phyloP scores from a whole-genome alignment of 1,284 basidiomycete species.

The Fomitopsis betulina region DNA sequence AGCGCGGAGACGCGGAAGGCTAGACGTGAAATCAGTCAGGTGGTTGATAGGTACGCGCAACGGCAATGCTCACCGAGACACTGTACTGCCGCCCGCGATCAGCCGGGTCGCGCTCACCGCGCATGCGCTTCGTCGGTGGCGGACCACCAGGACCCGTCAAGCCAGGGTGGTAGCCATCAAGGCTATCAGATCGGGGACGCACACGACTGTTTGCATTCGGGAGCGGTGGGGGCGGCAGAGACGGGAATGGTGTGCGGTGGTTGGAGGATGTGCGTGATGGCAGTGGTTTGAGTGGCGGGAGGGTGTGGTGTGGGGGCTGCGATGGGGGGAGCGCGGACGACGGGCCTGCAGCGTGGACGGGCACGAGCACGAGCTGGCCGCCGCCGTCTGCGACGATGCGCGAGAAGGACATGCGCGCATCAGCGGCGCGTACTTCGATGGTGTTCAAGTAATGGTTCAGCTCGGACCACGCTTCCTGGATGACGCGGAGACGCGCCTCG shows the following conservation, averaged over 20 bases:
- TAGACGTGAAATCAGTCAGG: conserved; percentile 3
- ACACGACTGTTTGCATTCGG: conserved; percentile 26
- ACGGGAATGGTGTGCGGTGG: conserved; percentile 21
- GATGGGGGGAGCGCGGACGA: conserved; percentile 12
- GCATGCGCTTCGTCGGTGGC: conserved; percentile 42
- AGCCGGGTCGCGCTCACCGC: conserved; percentile 26
- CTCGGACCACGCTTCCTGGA: conserved; percentile 50
- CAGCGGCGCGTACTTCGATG: conserved; percentile 42
- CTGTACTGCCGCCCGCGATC: conserved; percentile 18
- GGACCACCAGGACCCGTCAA: conserved; percentile 29
- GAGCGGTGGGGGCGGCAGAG: conserved; percentile 25
- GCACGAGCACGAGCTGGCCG: conserved; percentile 33
- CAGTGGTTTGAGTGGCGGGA: neutral
- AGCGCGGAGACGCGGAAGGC: conserved; percentile 21
- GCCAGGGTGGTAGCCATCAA: conserved; percentile 30
- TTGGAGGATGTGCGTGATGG: conserved; percentile 10
- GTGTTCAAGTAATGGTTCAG: conserved; percentile 45
- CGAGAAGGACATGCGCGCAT: conserved; percentile 46
- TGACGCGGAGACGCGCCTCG: conserved; percentile 41
- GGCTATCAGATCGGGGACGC: conserved; percentile 37
- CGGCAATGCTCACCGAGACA: conserved; percentile 22
- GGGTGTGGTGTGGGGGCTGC: conserved; percentile 2
- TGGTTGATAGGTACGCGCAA: neutral
- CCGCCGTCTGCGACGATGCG: conserved; percentile 42
- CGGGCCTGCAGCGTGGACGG: conserved; percentile 14